Percentiles rank a stretch among this genome's conserved stretches.
Conservation (phyloP, 2,329 filamentous ascomycete species). For the Colletotrichum falcatum region DNA sequence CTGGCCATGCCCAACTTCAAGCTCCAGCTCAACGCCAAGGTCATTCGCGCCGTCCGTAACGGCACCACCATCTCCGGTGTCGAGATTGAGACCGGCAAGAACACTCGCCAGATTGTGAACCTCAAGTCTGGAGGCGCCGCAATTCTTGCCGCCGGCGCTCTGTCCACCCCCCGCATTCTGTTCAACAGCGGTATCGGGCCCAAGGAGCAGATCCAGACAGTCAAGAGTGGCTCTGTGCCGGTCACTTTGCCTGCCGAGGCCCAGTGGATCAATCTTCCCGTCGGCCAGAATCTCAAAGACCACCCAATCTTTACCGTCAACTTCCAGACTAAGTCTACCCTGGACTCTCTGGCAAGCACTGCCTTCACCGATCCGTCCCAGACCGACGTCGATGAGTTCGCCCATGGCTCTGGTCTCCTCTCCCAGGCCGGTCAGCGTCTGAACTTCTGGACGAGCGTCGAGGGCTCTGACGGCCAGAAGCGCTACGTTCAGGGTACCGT, state of each 20-base stretch:
- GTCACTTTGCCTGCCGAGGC: conserved; percentile 43
- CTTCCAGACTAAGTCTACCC: conserved; percentile 46
- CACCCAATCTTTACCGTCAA: conserved; percentile 49
- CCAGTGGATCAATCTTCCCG: conserved; percentile 50
- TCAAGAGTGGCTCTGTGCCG: conserved; percentile 57
- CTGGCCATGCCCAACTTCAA: conserved; percentile 54
- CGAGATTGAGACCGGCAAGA: conserved; percentile 42
- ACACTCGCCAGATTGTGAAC: conserved; percentile 43
- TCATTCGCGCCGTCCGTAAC: conserved; percentile 41
- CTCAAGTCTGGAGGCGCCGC: conserved; percentile 41
- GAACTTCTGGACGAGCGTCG: conserved; percentile 60
- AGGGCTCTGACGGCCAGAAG: conserved; percentile 53
- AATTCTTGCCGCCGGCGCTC: conserved; percentile 42
- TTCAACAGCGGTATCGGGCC: conserved; percentile 69
- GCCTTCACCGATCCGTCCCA: conserved; percentile 43
- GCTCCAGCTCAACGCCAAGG: conserved; percentile 42
- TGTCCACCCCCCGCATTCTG: conserved; percentile 57
- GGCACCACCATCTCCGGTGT: conserved; percentile 53
- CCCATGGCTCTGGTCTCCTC: conserved; percentile 54
- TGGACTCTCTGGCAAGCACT: conserved; percentile 35
- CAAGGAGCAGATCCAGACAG: conserved; percentile 57
- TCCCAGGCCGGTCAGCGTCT: conserved; percentile 59
- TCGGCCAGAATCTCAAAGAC: conserved; percentile 57
- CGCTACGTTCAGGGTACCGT: conserved; percentile 59
- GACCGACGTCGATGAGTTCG: conserved; percentile 50